phyloP scores from a whole-genome alignment of 345 rosid species.

The Dovyalis caffra region DNA sequence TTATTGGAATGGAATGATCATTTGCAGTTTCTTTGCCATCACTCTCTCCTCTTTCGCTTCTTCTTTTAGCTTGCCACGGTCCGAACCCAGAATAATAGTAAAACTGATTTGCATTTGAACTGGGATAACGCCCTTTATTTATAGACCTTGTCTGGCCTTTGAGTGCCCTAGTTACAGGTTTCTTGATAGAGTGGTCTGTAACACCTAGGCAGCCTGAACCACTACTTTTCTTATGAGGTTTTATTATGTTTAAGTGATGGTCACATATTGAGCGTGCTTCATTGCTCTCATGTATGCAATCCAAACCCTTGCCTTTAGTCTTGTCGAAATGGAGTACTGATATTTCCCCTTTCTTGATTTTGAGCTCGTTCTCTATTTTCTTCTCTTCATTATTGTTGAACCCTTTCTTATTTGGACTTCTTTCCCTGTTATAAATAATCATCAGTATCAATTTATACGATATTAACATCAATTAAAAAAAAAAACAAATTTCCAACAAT shows the following conservation, averaged over 20 bases:
- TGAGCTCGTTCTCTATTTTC: not conserved
- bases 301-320: not conserved
- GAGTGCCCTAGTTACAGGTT: not conserved
- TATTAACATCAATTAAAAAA: no score
- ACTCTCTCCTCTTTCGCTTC: not conserved
- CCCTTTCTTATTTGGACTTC: not conserved
- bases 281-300: not conserved
- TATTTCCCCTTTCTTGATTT: not conserved
- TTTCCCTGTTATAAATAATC: not conserved
- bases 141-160: not conserved
- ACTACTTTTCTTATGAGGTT: not conserved
- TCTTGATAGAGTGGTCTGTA: not conserved
- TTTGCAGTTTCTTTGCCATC: not conserved
- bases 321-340: not conserved
- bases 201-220: not conserved
- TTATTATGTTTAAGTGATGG: not conserved
- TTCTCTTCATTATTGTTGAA: not conserved
- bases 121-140: not conserved
- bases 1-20: not conserved
- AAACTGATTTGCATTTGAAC: not conserved
- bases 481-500: not conserved
- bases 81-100: slow-evolving; percentile 14
- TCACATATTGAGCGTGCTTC: not conserved
- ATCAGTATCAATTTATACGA: not conserved
- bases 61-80: not conserved